Percentiles rank a stretch among this genome's conserved stretches.
Evolutionary conservation across 345 rosid genomes (phyloP).

Genomic region (Reutealis trisperma): DNA sequence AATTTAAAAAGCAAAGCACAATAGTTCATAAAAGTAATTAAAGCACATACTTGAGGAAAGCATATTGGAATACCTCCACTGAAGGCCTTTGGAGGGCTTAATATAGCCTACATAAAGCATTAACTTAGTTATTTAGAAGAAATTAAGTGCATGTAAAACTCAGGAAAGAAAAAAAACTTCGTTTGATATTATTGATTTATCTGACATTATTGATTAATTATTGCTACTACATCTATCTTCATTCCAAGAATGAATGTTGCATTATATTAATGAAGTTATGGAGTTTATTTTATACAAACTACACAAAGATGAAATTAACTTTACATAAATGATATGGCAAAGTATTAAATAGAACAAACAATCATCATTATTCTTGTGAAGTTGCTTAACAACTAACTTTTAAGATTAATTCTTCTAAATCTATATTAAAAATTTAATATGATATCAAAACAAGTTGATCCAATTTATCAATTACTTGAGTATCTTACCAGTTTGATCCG

Average conservation of each 20-base stretch:
- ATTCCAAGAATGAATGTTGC: background rate
- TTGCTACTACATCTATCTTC: background rate
- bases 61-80: conserved; percentile 38
- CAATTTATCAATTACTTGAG: no score
- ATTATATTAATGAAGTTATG: background rate
- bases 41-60: conserved; percentile 33
- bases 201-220: background rate
- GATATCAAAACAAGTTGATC: no score
- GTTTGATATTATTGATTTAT: background rate
- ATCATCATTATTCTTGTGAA: no score
- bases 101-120: conserved; percentile 29
- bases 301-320: background rate
- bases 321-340: background rate
- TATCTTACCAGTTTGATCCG: no score
- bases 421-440: no score
- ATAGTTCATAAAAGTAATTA: background rate
- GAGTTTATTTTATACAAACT: background rate
- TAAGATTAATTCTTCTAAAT: no score
- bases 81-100: conserved; percentile 30
- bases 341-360: background rate
- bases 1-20: background rate
- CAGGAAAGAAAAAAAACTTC: background rate
- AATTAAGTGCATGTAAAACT: background rate
- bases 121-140: background rate
- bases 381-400: no score